Percentiles rank a stretch among this genome's conserved stretches.
Conservation (phyloP, 2,329 filamentous ascomycete genomes). For the Hypoxylon sp. region DNA sequence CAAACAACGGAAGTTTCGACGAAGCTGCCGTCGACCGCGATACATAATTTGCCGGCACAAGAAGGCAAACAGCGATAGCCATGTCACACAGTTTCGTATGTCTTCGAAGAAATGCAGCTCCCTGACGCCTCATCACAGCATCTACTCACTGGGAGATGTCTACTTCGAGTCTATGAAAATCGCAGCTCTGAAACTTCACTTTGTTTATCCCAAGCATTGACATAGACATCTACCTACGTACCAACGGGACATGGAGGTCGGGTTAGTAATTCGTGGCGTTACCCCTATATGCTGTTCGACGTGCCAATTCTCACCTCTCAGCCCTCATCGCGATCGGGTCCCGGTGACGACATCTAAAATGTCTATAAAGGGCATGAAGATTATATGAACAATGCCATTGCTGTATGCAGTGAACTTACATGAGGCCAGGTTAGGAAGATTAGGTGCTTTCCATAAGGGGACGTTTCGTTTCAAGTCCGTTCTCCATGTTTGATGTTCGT, state of each 20-base stretch:
- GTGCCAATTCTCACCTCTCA: background rate
- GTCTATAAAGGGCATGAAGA: background rate
- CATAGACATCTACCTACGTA: background rate
- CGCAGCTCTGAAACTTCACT: background rate
- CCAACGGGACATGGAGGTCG: background rate
- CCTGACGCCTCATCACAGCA: background rate
- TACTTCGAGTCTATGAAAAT: background rate
- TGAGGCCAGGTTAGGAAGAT: conserved; percentile 12
- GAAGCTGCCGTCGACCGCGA: background rate
- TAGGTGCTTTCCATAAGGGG: background rate
- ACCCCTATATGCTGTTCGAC: background rate
- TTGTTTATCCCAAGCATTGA: background rate
- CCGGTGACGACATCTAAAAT: background rate
- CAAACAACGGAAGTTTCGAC: background rate
- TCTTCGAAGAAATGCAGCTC: background rate
- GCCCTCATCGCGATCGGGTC: background rate
- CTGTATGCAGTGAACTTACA: conserved; percentile 41
- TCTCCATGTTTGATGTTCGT: conserved; percentile 42
- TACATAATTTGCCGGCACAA: background rate
- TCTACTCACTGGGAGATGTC: background rate
- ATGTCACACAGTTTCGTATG: background rate
- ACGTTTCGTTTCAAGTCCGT: conserved; percentile 48
- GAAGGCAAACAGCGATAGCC: background rate
- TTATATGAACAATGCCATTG: conserved; percentile 17
- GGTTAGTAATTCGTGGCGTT: background rate